These are phyloP conservation scores for Pilobolus umbonatus DNA, from an alignment of 192 early-diverging fungal species.

Conservation along the genomic window DNA sequence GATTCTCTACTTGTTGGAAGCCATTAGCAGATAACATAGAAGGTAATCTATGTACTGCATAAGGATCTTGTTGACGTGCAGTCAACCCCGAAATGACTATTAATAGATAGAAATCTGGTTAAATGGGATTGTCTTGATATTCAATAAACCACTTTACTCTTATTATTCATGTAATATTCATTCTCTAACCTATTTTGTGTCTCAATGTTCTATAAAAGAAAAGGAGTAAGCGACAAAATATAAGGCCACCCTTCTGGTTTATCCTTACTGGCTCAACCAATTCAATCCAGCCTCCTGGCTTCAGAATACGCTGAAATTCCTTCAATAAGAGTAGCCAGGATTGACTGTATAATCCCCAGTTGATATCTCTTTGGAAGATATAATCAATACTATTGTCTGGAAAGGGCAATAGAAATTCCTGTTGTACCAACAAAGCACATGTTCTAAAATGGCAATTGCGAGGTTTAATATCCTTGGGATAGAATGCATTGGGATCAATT, in stretches of 20 bases:
- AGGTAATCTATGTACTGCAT: slow-evolving; percentile 22
- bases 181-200: slow-evolving; percentile 19
- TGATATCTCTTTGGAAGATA: slow-evolving; percentile 32
- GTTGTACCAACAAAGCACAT: slow-evolving; percentile 16
- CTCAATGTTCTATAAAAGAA: slow-evolving; percentile 21
- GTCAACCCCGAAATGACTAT: slow-evolving; percentile 23
- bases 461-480: slow-evolving; percentile 29
- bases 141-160: slow-evolving; percentile 19
- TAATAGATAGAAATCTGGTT: slow-evolving; percentile 1
- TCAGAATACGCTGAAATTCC: slow-evolving; percentile 44
- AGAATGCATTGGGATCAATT: slow-evolving; percentile 18
- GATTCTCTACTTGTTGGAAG: slow-evolving; percentile 23
- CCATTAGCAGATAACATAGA: slow-evolving; percentile 28
- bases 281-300: slow-evolving; percentile 50
- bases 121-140: neutral
- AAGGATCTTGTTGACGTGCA: slow-evolving; percentile 31
- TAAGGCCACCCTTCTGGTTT: too few relatives aligned
- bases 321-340: slow-evolving; percentile 28
- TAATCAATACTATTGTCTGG: slow-evolving; percentile 34
- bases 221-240: neutral
- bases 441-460: slow-evolving; percentile 29
- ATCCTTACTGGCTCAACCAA: slow-evolving; percentile 36
- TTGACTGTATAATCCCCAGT: slow-evolving; percentile 19
- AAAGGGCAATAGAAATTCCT: slow-evolving; percentile 24
- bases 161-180: slow-evolving; percentile 28